phyloP scores from a whole-genome alignment of 164 flowering plant genomes.

The Magnolia sinica region DNA sequence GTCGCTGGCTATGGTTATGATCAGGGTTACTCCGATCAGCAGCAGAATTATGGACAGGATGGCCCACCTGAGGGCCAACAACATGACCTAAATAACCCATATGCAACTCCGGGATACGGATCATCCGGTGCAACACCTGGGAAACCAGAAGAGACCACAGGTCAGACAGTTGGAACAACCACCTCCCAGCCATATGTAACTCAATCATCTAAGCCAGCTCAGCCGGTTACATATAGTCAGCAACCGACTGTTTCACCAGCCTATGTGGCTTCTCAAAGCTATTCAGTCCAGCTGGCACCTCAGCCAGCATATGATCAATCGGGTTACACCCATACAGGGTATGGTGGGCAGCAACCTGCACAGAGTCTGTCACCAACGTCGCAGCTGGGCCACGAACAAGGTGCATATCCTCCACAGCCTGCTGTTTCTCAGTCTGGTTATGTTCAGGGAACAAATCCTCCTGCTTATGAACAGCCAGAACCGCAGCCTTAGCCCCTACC shows the following conservation, averaged over 20 bases:
- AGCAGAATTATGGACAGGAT: conserved; percentile 31
- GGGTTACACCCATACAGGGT: neutral
- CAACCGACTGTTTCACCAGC: conserved; percentile 12
- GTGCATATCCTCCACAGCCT: conserved; percentile 21
- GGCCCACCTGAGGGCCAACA: conserved; percentile 19
- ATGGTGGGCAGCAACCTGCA: neutral
- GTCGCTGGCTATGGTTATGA: conserved; percentile 25
- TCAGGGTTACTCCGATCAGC: conserved; percentile 36
- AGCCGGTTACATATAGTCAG: conserved; percentile 27
- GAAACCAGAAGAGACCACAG: neutral
- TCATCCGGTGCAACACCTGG: conserved; percentile 10
- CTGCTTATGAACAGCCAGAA: conserved; percentile 12
- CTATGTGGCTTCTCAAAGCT: conserved; percentile 15
- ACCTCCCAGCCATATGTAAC: conserved; percentile 18
- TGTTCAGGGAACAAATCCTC: conserved; percentile 8
- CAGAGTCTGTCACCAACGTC: conserved; percentile 12
- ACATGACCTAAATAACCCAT: conserved; percentile 26
- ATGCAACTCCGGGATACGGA: conserved; percentile 28
- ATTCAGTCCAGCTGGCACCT: conserved; percentile 13
- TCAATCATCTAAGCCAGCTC: conserved; percentile 13
- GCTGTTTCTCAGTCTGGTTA: conserved; percentile 17
- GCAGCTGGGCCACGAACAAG: conserved; percentile 20
- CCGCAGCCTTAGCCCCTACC: conserved; percentile 11
- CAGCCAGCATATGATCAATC: conserved; percentile 18
- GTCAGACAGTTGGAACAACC: neutral